Percentiles rank a stretch among this genome's conserved stretches.
Evolutionary conservation across 352 stramenopile species (phyloP).

Genomic region (Hyaloperonospora arabidopsidis): DNA sequence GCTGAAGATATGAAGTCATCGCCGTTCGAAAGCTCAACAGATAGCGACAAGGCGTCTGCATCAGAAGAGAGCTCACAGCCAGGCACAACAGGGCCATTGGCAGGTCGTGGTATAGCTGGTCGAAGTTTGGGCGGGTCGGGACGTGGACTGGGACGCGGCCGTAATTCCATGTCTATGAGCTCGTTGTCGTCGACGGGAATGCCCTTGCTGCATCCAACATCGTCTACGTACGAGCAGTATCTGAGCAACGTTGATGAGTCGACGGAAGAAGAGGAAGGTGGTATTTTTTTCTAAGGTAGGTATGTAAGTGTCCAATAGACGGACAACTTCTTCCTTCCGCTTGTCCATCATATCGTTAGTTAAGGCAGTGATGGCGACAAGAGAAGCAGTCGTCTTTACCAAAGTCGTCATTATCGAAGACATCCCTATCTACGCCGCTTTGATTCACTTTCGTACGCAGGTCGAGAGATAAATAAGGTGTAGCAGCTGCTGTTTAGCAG

Average conservation of each 20-base stretch:
- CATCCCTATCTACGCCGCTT: not conserved
- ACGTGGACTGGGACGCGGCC: constrained; percentile 20
- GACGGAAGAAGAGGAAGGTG: constrained; percentile 64
- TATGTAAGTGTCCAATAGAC: constrained; percentile 7
- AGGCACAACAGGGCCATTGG: constrained; percentile 10
- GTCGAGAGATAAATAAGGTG: too few species aligned
- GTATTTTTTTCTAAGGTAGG: constrained; percentile 75
- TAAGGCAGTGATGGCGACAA: constrained; percentile 11
- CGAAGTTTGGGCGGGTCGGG: constrained; percentile 18
- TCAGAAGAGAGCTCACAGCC: constrained; percentile 11
- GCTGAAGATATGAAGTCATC: constrained; percentile 40
- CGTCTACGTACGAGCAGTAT: constrained; percentile 82
- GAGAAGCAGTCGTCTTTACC: constrained; percentile 10
- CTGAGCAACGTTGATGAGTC: constrained; percentile 83
- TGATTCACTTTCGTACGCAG: too few species aligned
- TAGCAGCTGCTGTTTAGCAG: constrained; percentile 1
- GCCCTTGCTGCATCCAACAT: constrained; percentile 48
- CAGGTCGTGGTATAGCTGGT: constrained; percentile 24
- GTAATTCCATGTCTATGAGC: constrained; percentile 83
- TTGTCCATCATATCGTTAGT: constrained; percentile 12
- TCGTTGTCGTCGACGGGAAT: constrained; percentile 57
- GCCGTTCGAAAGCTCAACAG: constrained; percentile 25
- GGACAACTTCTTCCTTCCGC: not conserved
- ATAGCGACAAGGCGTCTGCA: constrained; percentile 11
- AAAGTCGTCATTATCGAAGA: not conserved